Percentiles rank a stretch among this genome's conserved stretches.
Conservation (phyloP, 176 grass and related monocot genomes). For the Lolium multiflorum region DNA sequence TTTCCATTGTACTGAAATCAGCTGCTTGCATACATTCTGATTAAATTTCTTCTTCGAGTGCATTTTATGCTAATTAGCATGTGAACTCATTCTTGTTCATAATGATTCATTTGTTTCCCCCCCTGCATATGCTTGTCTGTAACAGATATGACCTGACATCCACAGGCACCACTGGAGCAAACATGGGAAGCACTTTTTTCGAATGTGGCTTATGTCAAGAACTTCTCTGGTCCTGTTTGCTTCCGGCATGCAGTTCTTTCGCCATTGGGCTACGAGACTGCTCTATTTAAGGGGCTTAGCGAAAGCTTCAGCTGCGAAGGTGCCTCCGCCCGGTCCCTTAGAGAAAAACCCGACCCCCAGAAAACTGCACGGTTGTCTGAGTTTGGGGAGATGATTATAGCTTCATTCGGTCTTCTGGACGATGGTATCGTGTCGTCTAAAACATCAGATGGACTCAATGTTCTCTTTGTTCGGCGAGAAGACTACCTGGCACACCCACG, state of each 20-base stretch:
- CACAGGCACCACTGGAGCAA: conserved; percentile 88
- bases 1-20: conserved; percentile 3
- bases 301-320: conserved; percentile 77
- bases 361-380: conserved; percentile 91
- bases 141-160: conserved; percentile 44
- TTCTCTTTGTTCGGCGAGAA: conserved; percentile 96
- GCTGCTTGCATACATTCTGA: conserved; percentile 2
- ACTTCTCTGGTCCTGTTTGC: conserved; percentile 89
- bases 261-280: conserved; percentile 96
- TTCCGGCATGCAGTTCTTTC: conserved; percentile 88
- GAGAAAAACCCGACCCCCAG: conserved; percentile 49
- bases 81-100: conserved; percentile 11
- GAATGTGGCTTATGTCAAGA: conserved; percentile 81
- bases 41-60: background rate
- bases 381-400: conserved; percentile 89
- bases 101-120: conserved; percentile 11
- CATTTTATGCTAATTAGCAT: conserved; percentile 36
- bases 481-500: conserved; percentile 95
- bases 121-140: conserved; percentile 31
- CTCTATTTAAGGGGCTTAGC: conserved; percentile 93
- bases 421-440: conserved; percentile 50
- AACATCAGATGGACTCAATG: conserved; percentile 54
- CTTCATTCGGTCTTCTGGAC: conserved; percentile 69
- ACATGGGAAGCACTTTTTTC: conserved; percentile 95
- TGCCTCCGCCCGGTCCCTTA: conserved; percentile 52